These are phyloP conservation scores for Cicer cuneatum DNA, from an alignment of 306 rosid genomes.

Conservation along the genomic window DNA sequence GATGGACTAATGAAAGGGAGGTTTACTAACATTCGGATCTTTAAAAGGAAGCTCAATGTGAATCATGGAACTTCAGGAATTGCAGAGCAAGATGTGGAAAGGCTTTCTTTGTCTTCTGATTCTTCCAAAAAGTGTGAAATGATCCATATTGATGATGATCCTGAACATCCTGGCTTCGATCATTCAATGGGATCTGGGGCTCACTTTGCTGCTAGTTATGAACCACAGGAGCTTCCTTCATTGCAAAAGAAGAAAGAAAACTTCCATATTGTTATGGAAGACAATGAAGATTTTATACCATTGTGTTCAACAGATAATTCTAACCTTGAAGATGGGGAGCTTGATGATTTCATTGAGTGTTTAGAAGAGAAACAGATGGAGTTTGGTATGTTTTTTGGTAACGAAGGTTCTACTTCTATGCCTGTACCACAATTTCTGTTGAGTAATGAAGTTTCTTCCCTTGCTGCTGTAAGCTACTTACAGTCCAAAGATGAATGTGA, in stretches of 20 bases:
- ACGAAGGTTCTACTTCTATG: constrained; percentile 5
- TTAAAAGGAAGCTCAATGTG: constrained; percentile 18
- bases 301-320: constrained; percentile 46
- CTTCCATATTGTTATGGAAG: not conserved
- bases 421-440: constrained; percentile 39
- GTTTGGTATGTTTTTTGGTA: constrained; percentile 9
- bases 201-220: constrained; percentile 20
- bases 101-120: constrained; percentile 26
- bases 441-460: constrained; percentile 28
- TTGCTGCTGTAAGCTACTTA: constrained; percentile 9
- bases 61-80: constrained; percentile 21
- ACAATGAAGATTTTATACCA: constrained; percentile 51
- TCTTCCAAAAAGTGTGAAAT: constrained; percentile 15
- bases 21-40: constrained; percentile 20
- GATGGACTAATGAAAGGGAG: constrained; percentile 30
- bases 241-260: constrained; percentile 36
- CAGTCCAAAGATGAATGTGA: constrained; percentile 31
- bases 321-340: constrained; percentile 40
- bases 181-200: not conserved
- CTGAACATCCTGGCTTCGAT: constrained; percentile 46
- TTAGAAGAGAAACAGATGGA: constrained; percentile 26
- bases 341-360: constrained; percentile 14
- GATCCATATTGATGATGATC: constrained; percentile 40
- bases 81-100: constrained; percentile 33
- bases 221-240: constrained; percentile 33